Evolutionary conservation across 2,329 filamentous ascomycete species (phyloP), one percentile per base, ranked within the genome.

Genomic region (Hyphodiscus sp.): DNA sequence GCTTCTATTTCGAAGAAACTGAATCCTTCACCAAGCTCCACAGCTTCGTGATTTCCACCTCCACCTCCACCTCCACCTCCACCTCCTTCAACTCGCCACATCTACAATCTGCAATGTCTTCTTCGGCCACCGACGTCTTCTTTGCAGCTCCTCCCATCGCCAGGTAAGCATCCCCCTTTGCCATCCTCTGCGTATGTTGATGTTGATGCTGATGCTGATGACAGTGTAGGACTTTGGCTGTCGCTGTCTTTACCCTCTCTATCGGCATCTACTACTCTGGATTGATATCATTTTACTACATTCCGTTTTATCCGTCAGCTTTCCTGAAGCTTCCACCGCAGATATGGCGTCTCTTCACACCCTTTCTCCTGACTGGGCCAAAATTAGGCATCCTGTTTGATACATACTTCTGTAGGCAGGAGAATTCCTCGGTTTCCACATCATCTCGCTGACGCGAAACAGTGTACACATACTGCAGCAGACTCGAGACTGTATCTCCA

Each of bases 391-490:
- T 88, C 57, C 64, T 88, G 49, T 75, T 87, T 67, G 85, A 89
- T 68, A 81, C 86, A 47, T 87, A 86, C 71, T 83, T 87, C 67
- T 69, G 80, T 83, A 74, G 64, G 78, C 53, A 50, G 59, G 57
- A 54, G 57, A 56, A 41, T 23, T 48, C 30, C 50, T 53, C 56
- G 55, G 54, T 54, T 26, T 50, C 44, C 20, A 2, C 10, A 29
- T 19, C 46, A 46, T 15, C 49, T 47, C 20, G 41, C 55, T 62
- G 57, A 63, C 53, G 52, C 52, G 47, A 47, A 53, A 57, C 64
- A 83, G 80, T 87, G 58, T 89, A 81, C 70, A 82, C 76, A 61
- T 87, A 87, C 72, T 77, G 78, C 61, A 83, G 78, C 64, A 75
- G 75, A 55, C 74, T 87, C 50, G 85, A 88, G 71, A 76, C 69